Base-by-base conservation (phyloP, 2,329 filamentous ascomycete species). In the Xylaria sp. region DNA sequence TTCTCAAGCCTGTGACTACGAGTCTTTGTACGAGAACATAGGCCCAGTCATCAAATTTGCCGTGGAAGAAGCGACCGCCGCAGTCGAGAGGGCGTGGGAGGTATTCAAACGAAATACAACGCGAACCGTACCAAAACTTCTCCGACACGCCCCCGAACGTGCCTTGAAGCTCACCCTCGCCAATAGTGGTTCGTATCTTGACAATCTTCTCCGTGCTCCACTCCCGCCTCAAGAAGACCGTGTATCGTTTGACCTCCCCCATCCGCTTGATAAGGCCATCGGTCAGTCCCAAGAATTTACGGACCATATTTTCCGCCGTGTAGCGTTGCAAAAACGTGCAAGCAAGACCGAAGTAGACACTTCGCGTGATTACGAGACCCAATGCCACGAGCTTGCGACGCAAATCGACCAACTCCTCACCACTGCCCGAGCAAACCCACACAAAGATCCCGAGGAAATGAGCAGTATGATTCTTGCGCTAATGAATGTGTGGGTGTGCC, bases 401-500 rank as follows among this genome's bases (percentile, higher is more conserved):
- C 64, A 68, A 3, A 77, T 81, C 10, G 42, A 68, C 0, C 37
- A 63, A 0, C 77, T 80, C 55, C 60, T 79, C 0, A 39, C 64
- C 0, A 55, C 63, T 1, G 72, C 76, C 1, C 64, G 68, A 0
- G 61, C 72, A 0, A 66, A 72, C 0, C 84, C 82, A 60, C 65
- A 76, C 0, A 60, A 65, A 3, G 76, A 80, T 59, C 74, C 78
- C 0, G 79, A 82, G 53, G 76, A 80, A 23, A 79, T 77, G 63
- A 85, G 83, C 34, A 59, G 71, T 0, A 76, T 82, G 65, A 69
- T 88, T 0, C 74, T 89, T 1, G 76, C 73, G 6, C 49, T 84
- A 0, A 78, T 88, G 67, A 79, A 83, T 54, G 63, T 86, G 0
- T 90, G 85, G 86, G 68, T 80, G 2, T 65, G 69, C 1, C 77